Evolutionary conservation across 1,284 basidiomycete species (phyloP).

Genomic region (Kalmanozyma brasiliensis): DNA sequence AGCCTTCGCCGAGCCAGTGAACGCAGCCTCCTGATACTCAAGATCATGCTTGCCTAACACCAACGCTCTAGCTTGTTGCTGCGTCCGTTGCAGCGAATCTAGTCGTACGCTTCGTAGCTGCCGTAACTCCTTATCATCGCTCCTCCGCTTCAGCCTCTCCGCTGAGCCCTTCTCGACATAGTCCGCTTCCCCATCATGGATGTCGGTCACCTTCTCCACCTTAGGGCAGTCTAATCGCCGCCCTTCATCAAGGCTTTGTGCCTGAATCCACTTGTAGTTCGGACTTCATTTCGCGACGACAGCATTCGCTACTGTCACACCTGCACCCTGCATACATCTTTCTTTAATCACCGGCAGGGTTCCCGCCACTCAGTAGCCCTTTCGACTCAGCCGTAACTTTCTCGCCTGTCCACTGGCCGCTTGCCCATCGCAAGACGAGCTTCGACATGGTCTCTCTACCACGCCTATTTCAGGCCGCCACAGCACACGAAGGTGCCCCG

Average conservation of each 20-base stretch:
- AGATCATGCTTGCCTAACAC: no score
- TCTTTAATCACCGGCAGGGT: constrained; percentile 4
- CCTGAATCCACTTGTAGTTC: not conserved
- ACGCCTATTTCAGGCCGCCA: constrained; percentile 14
- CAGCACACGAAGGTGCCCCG: not conserved
- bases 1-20: no score
- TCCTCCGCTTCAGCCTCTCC: no score
- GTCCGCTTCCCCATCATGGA: constrained; percentile 44
- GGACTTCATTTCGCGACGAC: not conserved
- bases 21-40: no score
- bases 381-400: constrained; percentile 29
- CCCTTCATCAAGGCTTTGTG: constrained; percentile 5
- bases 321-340: constrained; percentile 1
- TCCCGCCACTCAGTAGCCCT: not conserved
- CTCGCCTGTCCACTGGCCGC: no score
- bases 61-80: no score
- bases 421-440: not conserved
- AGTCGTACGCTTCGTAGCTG: no score
- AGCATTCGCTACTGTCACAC: not conserved
- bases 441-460: constrained; percentile 25
- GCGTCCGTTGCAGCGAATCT: no score
- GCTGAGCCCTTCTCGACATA: constrained; percentile 1
- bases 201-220: constrained; percentile 32
- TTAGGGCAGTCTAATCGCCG: constrained; percentile 30
- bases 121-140: no score